These are phyloP conservation scores for Leccinum broughii DNA, from an alignment of 768 basidiomycete genomes.

Conservation along the genomic window DNA sequence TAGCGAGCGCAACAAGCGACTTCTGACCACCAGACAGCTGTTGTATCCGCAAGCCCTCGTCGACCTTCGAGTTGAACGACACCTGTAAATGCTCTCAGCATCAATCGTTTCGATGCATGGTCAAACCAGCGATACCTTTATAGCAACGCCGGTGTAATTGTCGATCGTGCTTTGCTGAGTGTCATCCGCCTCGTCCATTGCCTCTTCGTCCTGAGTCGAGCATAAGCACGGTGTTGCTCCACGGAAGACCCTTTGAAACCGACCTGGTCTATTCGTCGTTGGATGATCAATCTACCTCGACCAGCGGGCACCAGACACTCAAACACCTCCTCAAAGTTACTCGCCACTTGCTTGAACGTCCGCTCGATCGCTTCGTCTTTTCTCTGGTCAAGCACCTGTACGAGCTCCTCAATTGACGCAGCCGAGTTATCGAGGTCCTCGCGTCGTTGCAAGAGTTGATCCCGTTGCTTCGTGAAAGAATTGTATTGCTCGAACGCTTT, in stretches of 20 bases:
- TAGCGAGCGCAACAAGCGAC: slow-evolving; percentile 92
- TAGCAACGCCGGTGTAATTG: slow-evolving; percentile 95
- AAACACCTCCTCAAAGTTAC: slow-evolving; percentile 96
- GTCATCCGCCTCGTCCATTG: slow-evolving; percentile 71
- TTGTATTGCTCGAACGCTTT: slow-evolving; percentile 99
- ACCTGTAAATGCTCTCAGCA: slow-evolving; percentile 51
- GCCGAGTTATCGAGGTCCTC: slow-evolving; percentile 92
- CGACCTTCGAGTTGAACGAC: slow-evolving; percentile 98
- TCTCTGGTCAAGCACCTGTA: slow-evolving; percentile 90
- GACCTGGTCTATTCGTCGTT: slow-evolving; percentile 85
- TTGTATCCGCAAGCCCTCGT: slow-evolving; percentile 95
- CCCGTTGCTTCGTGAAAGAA: slow-evolving; percentile 97
- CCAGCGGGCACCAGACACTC: slow-evolving; percentile 95
- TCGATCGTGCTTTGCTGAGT: slow-evolving; percentile 78
- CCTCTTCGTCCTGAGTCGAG: slow-evolving; percentile 55
- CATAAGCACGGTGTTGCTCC: background rate
- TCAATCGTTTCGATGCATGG: background rate
- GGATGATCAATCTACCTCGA: slow-evolving; percentile 87
- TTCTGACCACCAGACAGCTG: slow-evolving; percentile 98
- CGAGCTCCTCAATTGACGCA: slow-evolving; percentile 86
- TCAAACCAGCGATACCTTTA: slow-evolving; percentile 57
- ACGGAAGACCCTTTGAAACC: background rate
- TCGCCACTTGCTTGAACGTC: slow-evolving; percentile 97
- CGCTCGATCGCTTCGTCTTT: slow-evolving; percentile 99
- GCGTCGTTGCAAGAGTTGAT: slow-evolving; percentile 81